Base-by-base conservation (phyloP, 345 rosid genomes). In the Rhizophora apiculata region DNA sequence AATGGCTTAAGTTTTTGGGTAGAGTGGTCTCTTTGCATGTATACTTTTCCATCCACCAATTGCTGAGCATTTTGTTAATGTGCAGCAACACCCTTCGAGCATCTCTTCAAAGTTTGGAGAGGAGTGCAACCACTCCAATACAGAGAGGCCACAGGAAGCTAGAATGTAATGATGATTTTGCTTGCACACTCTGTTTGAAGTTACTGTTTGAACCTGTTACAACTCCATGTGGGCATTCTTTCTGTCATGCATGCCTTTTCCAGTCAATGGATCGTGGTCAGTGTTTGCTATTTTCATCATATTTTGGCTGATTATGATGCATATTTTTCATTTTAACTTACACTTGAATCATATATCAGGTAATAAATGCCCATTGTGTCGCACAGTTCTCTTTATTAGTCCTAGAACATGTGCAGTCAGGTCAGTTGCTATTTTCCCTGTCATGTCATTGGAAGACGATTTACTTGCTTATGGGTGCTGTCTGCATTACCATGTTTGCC, bases 221-320 rank as follows among this genome's bases (percentile, higher is more conserved):
- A 4, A 89, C 97, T 70, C 88, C 99, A 13, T 95, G 99, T 62
- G 99, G 99, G 69, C 99, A 95, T 85, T 87, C 97, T 39, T 95
- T 91, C 82, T 95, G 99, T 81, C 88, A 89, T 34, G 80, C 92
- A 53, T 95, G 97, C 78, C 85, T 92, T 62, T 85, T 89, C 76
- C 99, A 92, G 80, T 84, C 97, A 29, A 91, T 89, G 97, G 99
- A 91, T 81, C 86, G 91, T 56, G 90, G 97, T 89, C 60, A 73
- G 89, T 75, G 34, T 77, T 73, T 70, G 48, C 29, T 24, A 34
- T 39, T 81, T 53, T 55, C 32, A 43, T 73, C 60, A 20, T 63
- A 54, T 54, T 69, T 30, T 54, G 58, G 55, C 36, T 46, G 37
- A 6, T 59, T 27, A 64, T 18, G 68, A 26, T 72, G 43, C 15